Conservation (phyloP, 495 filamentous ascomycete genomes). For the Trichoderma virens region DNA sequence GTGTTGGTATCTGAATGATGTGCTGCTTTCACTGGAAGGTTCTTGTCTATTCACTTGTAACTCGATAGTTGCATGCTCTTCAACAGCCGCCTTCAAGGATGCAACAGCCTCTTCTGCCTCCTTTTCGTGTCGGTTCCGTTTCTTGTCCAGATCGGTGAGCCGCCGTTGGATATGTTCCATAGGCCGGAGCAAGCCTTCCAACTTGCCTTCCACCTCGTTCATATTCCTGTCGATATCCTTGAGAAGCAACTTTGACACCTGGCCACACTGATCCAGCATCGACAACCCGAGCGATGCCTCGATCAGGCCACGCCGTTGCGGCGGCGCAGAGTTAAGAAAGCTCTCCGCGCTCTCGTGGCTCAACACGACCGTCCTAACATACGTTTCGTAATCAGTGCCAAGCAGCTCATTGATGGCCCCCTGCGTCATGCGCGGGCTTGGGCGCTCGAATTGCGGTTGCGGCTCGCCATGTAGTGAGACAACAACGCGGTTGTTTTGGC, state of each 20-base stretch:
- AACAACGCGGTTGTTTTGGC: slow-evolving; percentile 16
- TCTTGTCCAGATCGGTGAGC: not conserved
- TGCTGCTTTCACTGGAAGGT: not conserved
- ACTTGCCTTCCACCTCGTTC: not conserved
- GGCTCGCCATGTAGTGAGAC: slow-evolving; percentile 21
- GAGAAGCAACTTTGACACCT: slow-evolving; percentile 20
- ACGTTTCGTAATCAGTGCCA: slow-evolving; percentile 26
- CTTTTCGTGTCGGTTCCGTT: not conserved
- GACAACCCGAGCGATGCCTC: slow-evolving; percentile 24
- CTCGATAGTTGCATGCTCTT: not conserved
- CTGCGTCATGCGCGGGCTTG: slow-evolving; percentile 15
- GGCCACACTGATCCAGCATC: slow-evolving; percentile 19
- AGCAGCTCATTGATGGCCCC: slow-evolving; percentile 24
- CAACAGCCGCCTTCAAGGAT: not conserved
- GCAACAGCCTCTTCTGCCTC: not conserved
- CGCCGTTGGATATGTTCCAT: not conserved
- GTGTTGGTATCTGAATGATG: not conserved
- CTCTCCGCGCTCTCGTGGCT: slow-evolving; percentile 26
- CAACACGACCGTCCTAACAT: slow-evolving; percentile 23
- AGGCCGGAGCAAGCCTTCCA: not conserved
- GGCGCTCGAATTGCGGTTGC: slow-evolving; percentile 20
- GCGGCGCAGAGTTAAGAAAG: slow-evolving; percentile 22
- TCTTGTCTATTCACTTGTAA: not conserved
- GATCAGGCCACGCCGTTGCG: slow-evolving; percentile 21
- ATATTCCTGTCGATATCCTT: slow-evolving; percentile 17